phyloP scores from a whole-genome alignment of 1,284 basidiomycete genomes.

The Amylostereum chailletii region DNA sequence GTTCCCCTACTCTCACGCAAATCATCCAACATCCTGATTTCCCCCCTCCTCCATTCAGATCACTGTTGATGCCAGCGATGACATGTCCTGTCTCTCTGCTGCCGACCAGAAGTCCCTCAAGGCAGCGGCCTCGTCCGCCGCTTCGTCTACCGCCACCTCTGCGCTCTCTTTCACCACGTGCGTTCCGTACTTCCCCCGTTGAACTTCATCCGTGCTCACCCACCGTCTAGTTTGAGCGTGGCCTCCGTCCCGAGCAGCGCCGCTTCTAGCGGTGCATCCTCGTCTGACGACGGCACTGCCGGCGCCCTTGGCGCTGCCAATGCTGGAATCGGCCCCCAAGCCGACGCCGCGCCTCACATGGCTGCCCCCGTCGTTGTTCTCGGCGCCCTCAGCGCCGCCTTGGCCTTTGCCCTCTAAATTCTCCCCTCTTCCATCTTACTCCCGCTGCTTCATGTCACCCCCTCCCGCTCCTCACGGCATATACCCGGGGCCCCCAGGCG shows the following conservation, averaged over 20 bases:
- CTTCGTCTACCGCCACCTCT: conserved; percentile 9
- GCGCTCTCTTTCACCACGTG: conserved; percentile 15
- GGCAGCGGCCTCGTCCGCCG: conserved; percentile 5
- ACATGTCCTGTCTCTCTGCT: conserved; percentile 38
- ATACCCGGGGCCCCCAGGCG: too few species aligned
- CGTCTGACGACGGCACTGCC: conserved; percentile 13
- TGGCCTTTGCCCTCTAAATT: not conserved
- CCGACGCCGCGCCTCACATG: conserved; percentile 18
- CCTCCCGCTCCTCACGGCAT: too few species aligned
- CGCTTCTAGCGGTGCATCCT: conserved; percentile 9
- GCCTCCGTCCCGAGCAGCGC: conserved; percentile 5
- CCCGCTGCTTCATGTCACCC: too few species aligned
- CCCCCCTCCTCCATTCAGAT: conserved; percentile 29
- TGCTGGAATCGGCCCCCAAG: conserved; percentile 27
- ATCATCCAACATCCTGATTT: conserved; percentile 1
- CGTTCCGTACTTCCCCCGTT: conserved; percentile 10
- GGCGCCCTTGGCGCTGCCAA: conserved; percentile 44
- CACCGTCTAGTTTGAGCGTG: conserved; percentile 12
- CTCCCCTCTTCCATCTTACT: too few species aligned
- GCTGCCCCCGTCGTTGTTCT: conserved; percentile 18
- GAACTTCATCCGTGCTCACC: not conserved
- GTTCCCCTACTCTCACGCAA: conserved; percentile 15
- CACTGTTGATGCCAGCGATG: conserved; percentile 37
- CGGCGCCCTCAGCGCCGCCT: conserved; percentile 18
- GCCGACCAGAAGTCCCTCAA: conserved; percentile 10